Evolutionary conservation across 352 stramenopile species (phyloP), one percentile per base, ranked within the genome.

Genomic region (Plasmopara halstedii): DNA sequence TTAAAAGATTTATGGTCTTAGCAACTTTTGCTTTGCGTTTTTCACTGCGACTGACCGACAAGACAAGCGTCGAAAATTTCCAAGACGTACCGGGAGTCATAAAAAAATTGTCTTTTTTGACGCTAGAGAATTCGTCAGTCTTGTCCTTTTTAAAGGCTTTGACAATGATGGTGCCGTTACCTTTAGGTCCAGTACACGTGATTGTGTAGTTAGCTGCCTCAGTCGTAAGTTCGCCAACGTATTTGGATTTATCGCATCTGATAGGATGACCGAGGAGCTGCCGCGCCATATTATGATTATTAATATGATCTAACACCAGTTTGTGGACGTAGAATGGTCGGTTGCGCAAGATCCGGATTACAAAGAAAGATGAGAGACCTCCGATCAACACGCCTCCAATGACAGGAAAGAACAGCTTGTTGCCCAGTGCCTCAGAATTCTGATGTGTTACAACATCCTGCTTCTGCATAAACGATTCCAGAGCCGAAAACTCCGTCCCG

Each of bases 321-420:
- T 86, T 88, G 67, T 86, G 77, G 53, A 86, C 73, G 67, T 88
- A 88, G 47, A 79, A 83, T 41, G 77, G 70, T 37, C 73, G 71
- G 51, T 86, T 86, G 47, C 72, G 77, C 29, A 88, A 48, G 43
- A 88, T 85, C 18, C 77, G 77, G 44, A 88, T 84, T 18, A 78
- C 52, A 26, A 85, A 73, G 58, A 86, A 88, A 22, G 73, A 81
- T 17, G 69, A 63, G 13, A 88, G 47, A 19, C 77, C 74, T 14
- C 77, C 77, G 36, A 88, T 70, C 6, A 88, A 23, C 2, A 85
- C 70, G 40, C 77, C 77, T 19, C 60, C 50, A 15, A 86, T 62
- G 3, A 82, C 70, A 18, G 75, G 72, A 18, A 85, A 58, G 26
- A 82, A 76, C 42, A 85, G 69, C 46, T 86, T 86, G 50, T 85